phyloP scores from a whole-genome alignment of 345 rosid genomes.

The Pseudoturritis turrita region DNA sequence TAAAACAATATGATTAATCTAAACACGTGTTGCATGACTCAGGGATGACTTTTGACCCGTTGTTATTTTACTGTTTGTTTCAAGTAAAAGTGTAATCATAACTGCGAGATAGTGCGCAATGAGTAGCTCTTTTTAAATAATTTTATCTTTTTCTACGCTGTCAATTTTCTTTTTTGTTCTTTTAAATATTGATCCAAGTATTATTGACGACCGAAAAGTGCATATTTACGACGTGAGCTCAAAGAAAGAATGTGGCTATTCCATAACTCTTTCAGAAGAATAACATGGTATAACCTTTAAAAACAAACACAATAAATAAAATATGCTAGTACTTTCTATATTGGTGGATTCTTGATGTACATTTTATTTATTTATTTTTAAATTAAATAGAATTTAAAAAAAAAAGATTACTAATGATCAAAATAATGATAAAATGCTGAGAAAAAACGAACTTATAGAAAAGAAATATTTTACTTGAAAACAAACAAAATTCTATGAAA shows the following conservation, averaged over 20 bases:
- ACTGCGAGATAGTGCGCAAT: conserved; percentile 26
- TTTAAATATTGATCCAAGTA: background rate
- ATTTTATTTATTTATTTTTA: background rate
- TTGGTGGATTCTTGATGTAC: background rate
- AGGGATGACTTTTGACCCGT: conserved; percentile 10
- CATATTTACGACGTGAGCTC: conserved; percentile 14
- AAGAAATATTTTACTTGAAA: background rate
- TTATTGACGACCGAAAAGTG: conserved; percentile 24
- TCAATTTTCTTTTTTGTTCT: background rate
- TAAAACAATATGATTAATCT: conserved; percentile 15
- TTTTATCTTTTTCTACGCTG: background rate
- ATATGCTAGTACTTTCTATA: background rate
- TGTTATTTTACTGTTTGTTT: background rate
- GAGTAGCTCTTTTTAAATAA: conserved; percentile 21
- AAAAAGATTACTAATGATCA: too few relatives aligned
- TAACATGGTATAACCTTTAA: background rate
- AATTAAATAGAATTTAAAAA: too few relatives aligned
- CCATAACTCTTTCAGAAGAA: background rate
- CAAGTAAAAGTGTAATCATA: conserved; percentile 26
- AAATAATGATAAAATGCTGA: background rate
- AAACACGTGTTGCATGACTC: conserved; percentile 35
- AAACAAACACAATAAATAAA: background rate
- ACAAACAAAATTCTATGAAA: background rate
- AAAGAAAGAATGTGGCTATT: conserved; percentile 22
- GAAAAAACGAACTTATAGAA: background rate